These are phyloP conservation scores for Zymoseptoria pseudotritici DNA, from an alignment of 2,329 filamentous ascomycete species.

Conservation along the genomic window DNA sequence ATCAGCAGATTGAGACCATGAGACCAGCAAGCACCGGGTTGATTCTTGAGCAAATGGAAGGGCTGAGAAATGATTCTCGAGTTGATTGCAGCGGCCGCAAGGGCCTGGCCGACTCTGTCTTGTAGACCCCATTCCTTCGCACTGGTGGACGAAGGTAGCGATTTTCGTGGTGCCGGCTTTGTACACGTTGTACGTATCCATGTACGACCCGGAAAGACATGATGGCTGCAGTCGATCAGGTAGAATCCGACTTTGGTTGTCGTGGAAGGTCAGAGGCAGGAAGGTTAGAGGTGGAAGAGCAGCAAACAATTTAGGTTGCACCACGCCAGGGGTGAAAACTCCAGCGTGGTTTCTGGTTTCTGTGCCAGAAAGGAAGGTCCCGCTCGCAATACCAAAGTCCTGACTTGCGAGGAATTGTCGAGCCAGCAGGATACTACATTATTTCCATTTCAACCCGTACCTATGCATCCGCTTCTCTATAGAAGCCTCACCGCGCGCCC, in stretches of 20 bases:
- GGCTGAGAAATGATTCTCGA: neutral
- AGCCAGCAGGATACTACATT: neutral
- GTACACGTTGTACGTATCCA: conserved; percentile 4
- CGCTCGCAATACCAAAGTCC: too few species aligned
- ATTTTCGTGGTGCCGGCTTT: conserved; percentile 6
- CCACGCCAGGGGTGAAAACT: neutral
- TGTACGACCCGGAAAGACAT: neutral
- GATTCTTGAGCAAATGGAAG: neutral
- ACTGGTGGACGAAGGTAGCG: conserved; percentile 1
- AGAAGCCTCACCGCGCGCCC: neutral
- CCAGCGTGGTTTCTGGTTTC: too few species aligned
- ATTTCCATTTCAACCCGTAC: neutral
- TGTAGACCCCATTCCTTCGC: conserved; percentile 2
- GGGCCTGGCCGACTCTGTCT: conserved; percentile 2
- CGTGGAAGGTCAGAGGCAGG: neutral
- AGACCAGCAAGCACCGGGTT: conserved; percentile 4
- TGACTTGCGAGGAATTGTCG: neutral
- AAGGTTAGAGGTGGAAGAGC: neutral
- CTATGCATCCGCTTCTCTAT: neutral
- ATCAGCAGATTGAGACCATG: neutral
- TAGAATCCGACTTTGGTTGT: neutral
- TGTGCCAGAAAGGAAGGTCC: neutral
- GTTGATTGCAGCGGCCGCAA: neutral
- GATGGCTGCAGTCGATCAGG: neutral
- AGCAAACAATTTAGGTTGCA: neutral